These are phyloP conservation scores for Aspergillus udagawae DNA, from an alignment of 2,329 filamentous ascomycete genomes.

Conservation along the genomic window DNA sequence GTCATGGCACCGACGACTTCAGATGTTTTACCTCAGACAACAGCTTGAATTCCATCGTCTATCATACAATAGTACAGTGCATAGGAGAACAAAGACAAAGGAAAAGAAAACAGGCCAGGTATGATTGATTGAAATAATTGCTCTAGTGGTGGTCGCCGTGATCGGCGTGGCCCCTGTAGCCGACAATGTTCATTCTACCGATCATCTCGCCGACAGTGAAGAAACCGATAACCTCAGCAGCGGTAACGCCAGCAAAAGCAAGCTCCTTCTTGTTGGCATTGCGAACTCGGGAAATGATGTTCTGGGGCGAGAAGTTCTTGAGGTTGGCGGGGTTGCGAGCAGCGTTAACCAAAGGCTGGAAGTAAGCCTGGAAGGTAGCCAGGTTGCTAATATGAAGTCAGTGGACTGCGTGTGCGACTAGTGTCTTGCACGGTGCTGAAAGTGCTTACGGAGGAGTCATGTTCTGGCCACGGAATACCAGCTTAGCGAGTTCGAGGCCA, in stretches of 20 bases:
- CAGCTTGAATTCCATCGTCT: constrained; percentile 45
- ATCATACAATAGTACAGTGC: constrained; percentile 43
- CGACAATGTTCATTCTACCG: constrained; percentile 89
- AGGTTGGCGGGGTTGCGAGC: constrained; percentile 66
- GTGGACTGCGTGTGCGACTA: constrained; percentile 7
- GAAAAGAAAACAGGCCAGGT: constrained; percentile 26
- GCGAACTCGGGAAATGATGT: constrained; percentile 57
- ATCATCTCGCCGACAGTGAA: constrained; percentile 98
- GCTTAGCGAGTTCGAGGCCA: constrained; percentile 78
- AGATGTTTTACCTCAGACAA: constrained; percentile 35
- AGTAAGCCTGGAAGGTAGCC: constrained; percentile 81
- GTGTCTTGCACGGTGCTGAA: not conserved
- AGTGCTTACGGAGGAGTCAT: constrained; percentile 89
- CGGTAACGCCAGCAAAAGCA: constrained; percentile 68
- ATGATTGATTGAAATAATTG: constrained; percentile 24
- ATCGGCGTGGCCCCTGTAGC: constrained; percentile 70
- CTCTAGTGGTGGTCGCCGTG: constrained; percentile 41
- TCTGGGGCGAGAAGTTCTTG: constrained; percentile 52
- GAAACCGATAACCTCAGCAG: constrained; percentile 88
- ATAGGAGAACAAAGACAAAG: constrained; percentile 27
- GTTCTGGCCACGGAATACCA: constrained; percentile 81
- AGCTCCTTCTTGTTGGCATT: constrained; percentile 69
- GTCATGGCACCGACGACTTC: constrained; percentile 9
- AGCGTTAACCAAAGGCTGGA: constrained; percentile 68
- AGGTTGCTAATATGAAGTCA: constrained; percentile 56